A percentile compares a stretch with the other conserved stretches of the same genome.
These are phyloP conservation scores for Ustilago nuda DNA, from an alignment of 1,284 basidiomycete genomes.

Conservation along the genomic window DNA sequence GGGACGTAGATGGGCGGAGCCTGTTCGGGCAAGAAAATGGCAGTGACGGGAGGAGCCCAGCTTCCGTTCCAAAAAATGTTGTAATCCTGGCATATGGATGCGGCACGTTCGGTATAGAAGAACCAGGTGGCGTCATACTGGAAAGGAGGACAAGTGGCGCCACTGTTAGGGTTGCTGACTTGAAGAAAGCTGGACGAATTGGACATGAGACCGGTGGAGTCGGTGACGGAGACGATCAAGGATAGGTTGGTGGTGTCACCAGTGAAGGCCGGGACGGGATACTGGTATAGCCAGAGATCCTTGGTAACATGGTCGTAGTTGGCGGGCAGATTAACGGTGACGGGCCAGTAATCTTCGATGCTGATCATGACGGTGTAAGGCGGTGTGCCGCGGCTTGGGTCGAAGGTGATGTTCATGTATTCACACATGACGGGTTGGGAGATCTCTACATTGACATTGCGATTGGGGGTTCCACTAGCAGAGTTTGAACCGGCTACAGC, in stretches of 20 bases:
- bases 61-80: constrained; percentile 42
- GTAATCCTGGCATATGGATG: constrained; percentile 41
- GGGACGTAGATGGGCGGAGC: constrained; percentile 48
- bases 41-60: constrained; percentile 28
- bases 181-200: constrained; percentile 51
- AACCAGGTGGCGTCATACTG: constrained; percentile 26
- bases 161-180: constrained; percentile 16
- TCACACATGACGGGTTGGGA: constrained; percentile 51
- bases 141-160: constrained; percentile 28
- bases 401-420: constrained; percentile 58
- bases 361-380: constrained; percentile 59
- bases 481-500: constrained; percentile 14
- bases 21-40: constrained; percentile 45
- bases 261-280: constrained; percentile 36
- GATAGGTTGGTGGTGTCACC: constrained; percentile 40
- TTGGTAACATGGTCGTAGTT: constrained; percentile 51
- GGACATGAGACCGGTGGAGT: constrained; percentile 52
- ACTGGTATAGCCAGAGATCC: constrained; percentile 54
- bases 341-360: constrained; percentile 50
- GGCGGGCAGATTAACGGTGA: constrained; percentile 36
- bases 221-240: constrained; percentile 54
- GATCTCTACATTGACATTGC: constrained; percentile 38
- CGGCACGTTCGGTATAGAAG: constrained; percentile 36
- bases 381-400: constrained; percentile 47
- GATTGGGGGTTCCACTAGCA: constrained; percentile 6